A percentile compares a stretch with the other conserved stretches of the same genome.
phyloP scores from a whole-genome alignment of 2,329 filamentous ascomycete genomes.

The Colletotrichum tabaci region DNA sequence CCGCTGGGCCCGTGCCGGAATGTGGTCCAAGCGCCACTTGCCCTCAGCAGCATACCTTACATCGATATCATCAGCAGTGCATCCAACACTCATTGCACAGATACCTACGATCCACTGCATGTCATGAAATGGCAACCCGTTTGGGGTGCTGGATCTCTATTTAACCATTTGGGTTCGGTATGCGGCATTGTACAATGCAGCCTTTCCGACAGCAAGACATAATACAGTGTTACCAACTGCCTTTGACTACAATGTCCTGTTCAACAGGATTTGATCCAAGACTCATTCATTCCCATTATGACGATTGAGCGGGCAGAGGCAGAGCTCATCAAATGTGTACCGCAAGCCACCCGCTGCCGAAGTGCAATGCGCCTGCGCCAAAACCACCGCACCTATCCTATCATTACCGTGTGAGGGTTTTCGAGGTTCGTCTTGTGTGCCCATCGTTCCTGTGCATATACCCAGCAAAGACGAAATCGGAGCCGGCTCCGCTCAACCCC shows the following conservation, averaged over 20 bases:
- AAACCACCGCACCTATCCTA: neutral
- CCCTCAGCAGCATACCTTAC: no score
- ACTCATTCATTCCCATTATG: neutral
- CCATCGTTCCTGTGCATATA: neutral
- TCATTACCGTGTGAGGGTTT: neutral
- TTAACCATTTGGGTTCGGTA: no score
- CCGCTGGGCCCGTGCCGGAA: neutral
- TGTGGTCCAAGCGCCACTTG: neutral
- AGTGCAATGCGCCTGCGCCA: conserved; percentile 13
- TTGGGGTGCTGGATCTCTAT: no score
- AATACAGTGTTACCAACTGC: neutral
- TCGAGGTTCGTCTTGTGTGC: neutral
- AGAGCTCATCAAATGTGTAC: neutral
- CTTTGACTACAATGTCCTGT: neutral
- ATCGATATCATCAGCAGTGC: neutral
- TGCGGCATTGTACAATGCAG: no score
- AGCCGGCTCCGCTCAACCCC: conserved; percentile 36
- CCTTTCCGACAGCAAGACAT: no score
- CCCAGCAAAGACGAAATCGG: neutral
- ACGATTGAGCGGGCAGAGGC: neutral
- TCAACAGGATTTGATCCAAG: neutral
- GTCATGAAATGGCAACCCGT: no score
- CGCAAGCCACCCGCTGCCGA: neutral
- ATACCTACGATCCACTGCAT: no score
- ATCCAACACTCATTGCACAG: no score